Conservation (phyloP, 495 filamentous ascomycete species). For the Podospora pseudocomata region DNA sequence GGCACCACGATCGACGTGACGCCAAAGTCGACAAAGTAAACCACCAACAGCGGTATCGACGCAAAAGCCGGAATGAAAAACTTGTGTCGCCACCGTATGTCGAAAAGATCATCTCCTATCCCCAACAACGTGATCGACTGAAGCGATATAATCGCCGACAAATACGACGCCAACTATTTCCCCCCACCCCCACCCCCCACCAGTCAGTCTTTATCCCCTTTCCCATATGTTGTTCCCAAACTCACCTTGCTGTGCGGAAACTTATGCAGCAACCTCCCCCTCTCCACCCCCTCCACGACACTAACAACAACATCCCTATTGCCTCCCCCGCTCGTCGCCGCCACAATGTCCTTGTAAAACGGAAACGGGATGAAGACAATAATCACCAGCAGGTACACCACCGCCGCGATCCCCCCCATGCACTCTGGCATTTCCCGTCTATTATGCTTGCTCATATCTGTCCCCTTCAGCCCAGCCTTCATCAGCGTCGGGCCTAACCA, state of each 20-base stretch:
- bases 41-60: constrained; percentile 87
- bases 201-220: not conserved
- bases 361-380: constrained; percentile 94
- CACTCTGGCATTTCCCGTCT: constrained; percentile 80
- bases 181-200: no score
- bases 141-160: constrained; percentile 88
- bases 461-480: constrained; percentile 82
- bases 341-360: constrained; percentile 97
- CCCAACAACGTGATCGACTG: constrained; percentile 87
- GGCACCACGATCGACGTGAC: constrained; percentile 94
- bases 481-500: constrained; percentile 95
- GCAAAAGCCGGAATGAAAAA: constrained; percentile 94
- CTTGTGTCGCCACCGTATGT: constrained; percentile 98
- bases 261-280: constrained; percentile 75
- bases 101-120: constrained; percentile 93
- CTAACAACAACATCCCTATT: constrained; percentile 71
- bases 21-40: constrained; percentile 98
- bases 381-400: constrained; percentile 81
- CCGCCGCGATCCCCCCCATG: constrained; percentile 94
- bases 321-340: constrained; percentile 90
- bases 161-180: constrained; percentile 80
- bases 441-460: constrained; percentile 76
- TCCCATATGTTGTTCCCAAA: not conserved
- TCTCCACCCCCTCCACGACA: constrained; percentile 62
- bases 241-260: constrained; percentile 87